Evolutionary conservation across 768 basidiomycete genomes (phyloP).

Genomic region (Mycena galericulata): DNA sequence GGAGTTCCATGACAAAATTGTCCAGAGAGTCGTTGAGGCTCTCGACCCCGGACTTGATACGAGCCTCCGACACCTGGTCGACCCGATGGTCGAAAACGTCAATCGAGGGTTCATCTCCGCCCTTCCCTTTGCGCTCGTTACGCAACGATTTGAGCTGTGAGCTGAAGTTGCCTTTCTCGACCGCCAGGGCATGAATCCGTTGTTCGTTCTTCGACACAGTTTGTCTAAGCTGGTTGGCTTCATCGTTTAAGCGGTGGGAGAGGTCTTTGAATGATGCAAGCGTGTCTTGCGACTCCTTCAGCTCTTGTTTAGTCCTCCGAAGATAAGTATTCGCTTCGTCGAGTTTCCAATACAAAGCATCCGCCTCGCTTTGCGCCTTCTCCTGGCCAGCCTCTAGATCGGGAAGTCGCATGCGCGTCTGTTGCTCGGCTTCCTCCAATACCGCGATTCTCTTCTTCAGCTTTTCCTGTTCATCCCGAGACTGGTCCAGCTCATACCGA

Average conservation of each 20-base stretch:
- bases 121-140: background rate
- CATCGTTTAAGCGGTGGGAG: background rate
- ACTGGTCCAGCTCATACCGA: background rate
- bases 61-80: constrained; percentile 34
- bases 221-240: background rate
- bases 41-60: constrained; percentile 22
- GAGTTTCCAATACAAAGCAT: background rate
- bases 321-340: background rate
- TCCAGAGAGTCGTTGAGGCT: constrained; percentile 31
- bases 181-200: background rate
- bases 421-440: constrained; percentile 1
- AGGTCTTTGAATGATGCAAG: background rate
- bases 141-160: constrained; percentile 1
- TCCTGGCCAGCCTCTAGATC: no score
- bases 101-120: background rate
- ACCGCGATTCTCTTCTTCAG: background rate
- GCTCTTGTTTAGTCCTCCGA: background rate
- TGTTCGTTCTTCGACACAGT: background rate
- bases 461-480: background rate
- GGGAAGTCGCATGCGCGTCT: no score
- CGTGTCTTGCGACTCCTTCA: background rate
- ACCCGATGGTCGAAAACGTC: constrained; percentile 27
- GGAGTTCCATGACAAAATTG: constrained; percentile 20
- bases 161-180: background rate
- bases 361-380: no score